Evolutionary conservation across 2,329 filamentous ascomycete species (phyloP), one percentile per base, ranked within the genome.

Genomic region (Colletotrichum noveboracense): DNA sequence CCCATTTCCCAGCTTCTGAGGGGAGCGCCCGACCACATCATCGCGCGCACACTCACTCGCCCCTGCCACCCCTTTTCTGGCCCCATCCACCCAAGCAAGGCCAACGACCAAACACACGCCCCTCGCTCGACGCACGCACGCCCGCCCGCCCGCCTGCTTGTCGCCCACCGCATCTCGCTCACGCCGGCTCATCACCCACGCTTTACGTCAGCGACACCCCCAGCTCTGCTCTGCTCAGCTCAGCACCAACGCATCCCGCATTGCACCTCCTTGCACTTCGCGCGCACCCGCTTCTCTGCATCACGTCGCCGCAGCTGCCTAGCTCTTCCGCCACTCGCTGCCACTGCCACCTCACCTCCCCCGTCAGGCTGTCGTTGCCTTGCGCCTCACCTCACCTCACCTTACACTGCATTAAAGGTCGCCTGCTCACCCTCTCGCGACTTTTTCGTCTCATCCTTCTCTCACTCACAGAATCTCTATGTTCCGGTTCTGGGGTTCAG

Each of bases 401-500:
- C 55, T 58, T 36, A 56, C 68, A 32, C 65, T 14, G 70, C 70
- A 75, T 75, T 48, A 48, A 75, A 68, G 66, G 26, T 70, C 73
- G 32, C 30, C 62, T 43, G 55, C 60, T 38, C 34, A 52, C 26
- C 38, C 56, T 65, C 34, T 55, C 34, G 38, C 67, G 28, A 52
- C 74, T 76, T 79, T 32, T 76, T 78, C 77, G 77, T 78, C 78
- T 77, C 76, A 76, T 80, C 78, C 77, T 78, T 78, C 26, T 76
- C 78, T 78, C 75, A 79, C 70, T 76, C 79, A 80, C 80, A 83
- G 83, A 83, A 85, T 87, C 85, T 87, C 87, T 85, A 92, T 92
- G 91, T 92, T 93, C 85, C 88, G 89, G 79, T 90, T 92, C 81
- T 92, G 90, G 89, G 86, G 87, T 81, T 87, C 89, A 80, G 91